Evolutionary conservation across 1,284 basidiomycete species (phyloP).

Genomic region (Athelia psychrophila): DNA sequence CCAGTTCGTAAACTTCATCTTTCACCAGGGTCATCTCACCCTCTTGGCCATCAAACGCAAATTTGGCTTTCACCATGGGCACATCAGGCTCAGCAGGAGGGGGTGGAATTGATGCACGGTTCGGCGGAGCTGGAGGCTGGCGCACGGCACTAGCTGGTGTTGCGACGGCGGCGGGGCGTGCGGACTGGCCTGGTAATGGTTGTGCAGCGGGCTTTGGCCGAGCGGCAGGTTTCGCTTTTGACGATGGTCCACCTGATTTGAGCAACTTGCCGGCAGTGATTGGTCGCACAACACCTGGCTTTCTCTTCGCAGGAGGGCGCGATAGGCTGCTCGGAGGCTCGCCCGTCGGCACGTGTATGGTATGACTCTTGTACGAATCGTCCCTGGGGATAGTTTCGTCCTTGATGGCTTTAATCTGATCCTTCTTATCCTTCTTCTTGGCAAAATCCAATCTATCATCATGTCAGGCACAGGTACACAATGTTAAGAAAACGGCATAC

Average conservation of each 20-base stretch:
- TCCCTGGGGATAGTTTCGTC: constrained; percentile 84
- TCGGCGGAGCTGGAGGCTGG: constrained; percentile 23
- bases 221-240: constrained; percentile 45
- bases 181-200: constrained; percentile 53
- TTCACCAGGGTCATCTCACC: constrained; percentile 91
- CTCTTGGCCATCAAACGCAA: constrained; percentile 85
- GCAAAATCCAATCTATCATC: constrained; percentile 73
- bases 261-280: constrained; percentile 86
- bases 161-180: constrained; percentile 22
- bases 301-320: constrained; percentile 82
- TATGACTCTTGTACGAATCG: constrained; percentile 93
- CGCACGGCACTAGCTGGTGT: constrained; percentile 17
- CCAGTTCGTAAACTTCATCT: constrained; percentile 89
- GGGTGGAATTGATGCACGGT: constrained; percentile 41
- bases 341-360: constrained; percentile 86
- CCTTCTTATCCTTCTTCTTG: constrained; percentile 98
- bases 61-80: constrained; percentile 84
- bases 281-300: constrained; percentile 79
- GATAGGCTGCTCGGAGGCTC: constrained; percentile 84
- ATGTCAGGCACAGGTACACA: no score
- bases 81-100: constrained; percentile 65
- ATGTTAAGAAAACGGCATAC: constrained; percentile 42
- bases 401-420: constrained; percentile 85
- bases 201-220: constrained; percentile 57
- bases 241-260: constrained; percentile 70